These are phyloP conservation scores for Lactarius hatsudake DNA, from an alignment of 768 basidiomycete species.

Conservation along the genomic window DNA sequence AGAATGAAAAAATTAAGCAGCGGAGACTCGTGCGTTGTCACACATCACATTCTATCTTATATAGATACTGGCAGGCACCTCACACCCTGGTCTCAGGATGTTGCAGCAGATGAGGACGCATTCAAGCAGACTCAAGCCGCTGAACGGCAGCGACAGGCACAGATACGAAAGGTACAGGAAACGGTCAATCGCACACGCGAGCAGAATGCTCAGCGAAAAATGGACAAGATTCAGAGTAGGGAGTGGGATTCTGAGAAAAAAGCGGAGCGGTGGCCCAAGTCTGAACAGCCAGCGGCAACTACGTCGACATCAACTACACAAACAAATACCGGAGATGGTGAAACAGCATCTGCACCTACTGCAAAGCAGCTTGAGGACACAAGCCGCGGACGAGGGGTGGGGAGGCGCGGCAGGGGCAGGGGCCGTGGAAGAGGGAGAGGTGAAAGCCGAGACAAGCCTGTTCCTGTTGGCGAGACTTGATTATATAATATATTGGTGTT, in stretches of 20 bases:
- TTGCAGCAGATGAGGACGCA: conserved; percentile 77
- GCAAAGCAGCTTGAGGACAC: conserved; percentile 5
- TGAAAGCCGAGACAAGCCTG: conserved; percentile 6
- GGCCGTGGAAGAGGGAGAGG: conserved; percentile 22
- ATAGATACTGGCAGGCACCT: conserved; percentile 1
- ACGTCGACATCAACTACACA: conserved; percentile 14
- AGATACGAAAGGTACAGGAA: conserved; percentile 65
- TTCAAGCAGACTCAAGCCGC: conserved; percentile 67
- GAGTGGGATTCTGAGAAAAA: conserved; percentile 85
- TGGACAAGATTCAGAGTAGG: conserved; percentile 73
- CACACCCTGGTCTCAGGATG: conserved; percentile 49
- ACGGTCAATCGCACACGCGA: conserved; percentile 67
- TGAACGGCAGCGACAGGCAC: conserved; percentile 56
- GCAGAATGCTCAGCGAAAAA: conserved; percentile 74
- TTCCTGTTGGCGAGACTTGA: not conserved
- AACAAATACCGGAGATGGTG: conserved; percentile 13
- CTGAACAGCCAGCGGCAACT: conserved; percentile 5
- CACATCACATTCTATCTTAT: not conserved
- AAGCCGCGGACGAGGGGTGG: conserved; percentile 8
- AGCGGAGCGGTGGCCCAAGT: conserved; percentile 26
- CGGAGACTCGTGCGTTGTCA: conserved; percentile 50
- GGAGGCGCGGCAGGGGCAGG: conserved; percentile 14
- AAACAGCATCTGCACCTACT: conserved; percentile 7
- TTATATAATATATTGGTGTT: conserved; percentile 19
- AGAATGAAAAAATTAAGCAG: conserved; percentile 77